Conservation (phyloP, 441 rosid genomes). For the Viola pubescens region DNA sequence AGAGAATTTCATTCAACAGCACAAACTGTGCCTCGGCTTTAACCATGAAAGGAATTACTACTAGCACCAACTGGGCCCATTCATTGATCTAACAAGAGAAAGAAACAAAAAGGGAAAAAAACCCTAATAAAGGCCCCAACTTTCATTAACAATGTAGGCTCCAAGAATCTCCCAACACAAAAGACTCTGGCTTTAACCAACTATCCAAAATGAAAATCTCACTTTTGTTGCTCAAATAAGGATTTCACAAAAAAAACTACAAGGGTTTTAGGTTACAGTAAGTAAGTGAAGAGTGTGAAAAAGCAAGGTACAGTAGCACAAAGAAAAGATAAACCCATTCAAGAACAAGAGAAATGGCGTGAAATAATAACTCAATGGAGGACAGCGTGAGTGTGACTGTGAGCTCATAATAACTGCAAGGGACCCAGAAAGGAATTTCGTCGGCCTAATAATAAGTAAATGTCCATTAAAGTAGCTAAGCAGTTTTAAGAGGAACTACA, state of each 20-base stretch:
- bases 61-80: conserved; percentile 32
- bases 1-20: conserved; percentile 18
- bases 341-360: too few relatives aligned
- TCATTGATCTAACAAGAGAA: conserved; percentile 25
- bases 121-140: conserved; percentile 35
- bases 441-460: background rate
- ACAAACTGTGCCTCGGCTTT: conserved; percentile 26
- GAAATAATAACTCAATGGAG: too few relatives aligned
- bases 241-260: conserved; percentile 18
- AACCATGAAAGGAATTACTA: conserved; percentile 25
- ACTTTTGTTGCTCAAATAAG: conserved; percentile 10
- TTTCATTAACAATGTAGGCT: conserved; percentile 38
- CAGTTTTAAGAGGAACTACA: background rate
- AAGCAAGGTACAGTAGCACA: conserved; percentile 12
- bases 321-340: background rate
- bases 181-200: conserved; percentile 31
- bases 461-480: conserved; percentile 19
- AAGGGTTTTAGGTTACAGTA: conserved; percentile 16
- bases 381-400: background rate
- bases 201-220: conserved; percentile 2
- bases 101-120: conserved; percentile 7
- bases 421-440: conserved; percentile 23
- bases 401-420: conserved; percentile 14
- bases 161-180: conserved; percentile 16
- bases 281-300: background rate